phyloP scores from a whole-genome alignment of 352 stramenopile genomes.

The Pythium dissotocum region DNA sequence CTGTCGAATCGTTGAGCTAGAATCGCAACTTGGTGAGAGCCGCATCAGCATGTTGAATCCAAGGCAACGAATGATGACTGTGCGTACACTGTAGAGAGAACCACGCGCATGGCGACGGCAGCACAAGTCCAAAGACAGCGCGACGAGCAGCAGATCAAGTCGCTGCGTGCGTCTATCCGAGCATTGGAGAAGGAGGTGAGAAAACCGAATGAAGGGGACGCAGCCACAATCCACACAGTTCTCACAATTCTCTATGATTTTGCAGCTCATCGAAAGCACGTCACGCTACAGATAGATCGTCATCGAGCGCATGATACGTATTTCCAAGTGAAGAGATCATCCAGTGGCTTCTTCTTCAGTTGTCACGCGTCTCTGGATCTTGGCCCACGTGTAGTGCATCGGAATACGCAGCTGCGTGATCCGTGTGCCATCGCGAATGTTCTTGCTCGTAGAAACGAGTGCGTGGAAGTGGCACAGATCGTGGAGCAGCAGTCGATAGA shows the following conservation, averaged over 20 bases:
- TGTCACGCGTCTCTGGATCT: conserved; percentile 38
- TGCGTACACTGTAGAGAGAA: conserved; percentile 1
- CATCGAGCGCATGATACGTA: not conserved
- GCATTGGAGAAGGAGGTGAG: conserved; percentile 31
- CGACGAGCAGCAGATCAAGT: conserved; percentile 33
- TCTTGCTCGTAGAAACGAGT: conserved; percentile 67
- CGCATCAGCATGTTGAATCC: not conserved
- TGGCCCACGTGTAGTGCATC: conserved; percentile 65
- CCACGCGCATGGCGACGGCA: not conserved
- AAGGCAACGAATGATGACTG: not conserved
- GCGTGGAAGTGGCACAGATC: conserved; percentile 74
- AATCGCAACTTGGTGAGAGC: conserved; percentile 23
- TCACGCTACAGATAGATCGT: conserved; percentile 12
- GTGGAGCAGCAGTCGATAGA: conserved; percentile 68
- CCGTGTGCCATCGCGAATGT: conserved; percentile 60
- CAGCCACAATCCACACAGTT: not conserved
- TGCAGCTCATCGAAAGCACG: conserved; percentile 22
- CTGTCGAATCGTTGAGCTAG: conserved; percentile 19
- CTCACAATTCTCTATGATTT: not conserved
- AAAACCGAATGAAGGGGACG: not conserved
- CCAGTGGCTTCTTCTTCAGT: conserved; percentile 33
- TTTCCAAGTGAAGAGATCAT: not conserved
- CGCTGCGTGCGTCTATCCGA: conserved; percentile 30
- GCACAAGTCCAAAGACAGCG: conserved; percentile 10
- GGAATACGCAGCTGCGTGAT: conserved; percentile 69